Base-by-base conservation (phyloP, 257 asterid species). In the Solanum pennellii region DNA sequence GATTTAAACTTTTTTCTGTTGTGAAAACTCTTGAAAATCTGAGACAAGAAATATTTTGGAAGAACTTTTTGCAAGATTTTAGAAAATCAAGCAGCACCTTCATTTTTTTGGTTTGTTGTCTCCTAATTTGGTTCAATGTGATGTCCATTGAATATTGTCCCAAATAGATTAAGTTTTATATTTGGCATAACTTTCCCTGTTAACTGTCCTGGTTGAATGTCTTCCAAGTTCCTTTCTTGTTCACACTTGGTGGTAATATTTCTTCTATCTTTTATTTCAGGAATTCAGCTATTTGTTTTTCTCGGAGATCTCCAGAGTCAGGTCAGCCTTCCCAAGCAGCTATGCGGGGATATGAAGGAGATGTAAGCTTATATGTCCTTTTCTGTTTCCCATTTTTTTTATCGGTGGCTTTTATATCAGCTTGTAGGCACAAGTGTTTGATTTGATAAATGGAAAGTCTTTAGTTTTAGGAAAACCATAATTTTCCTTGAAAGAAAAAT, bases 261-360 rank as follows among this genome's bases (percentile, higher is more conserved):
- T 80, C 25, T 45, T 79, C 16, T 80, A 65, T 80, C 44, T 29
- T 80, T 80, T 47, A 47, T 80, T 27, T 80, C 85, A 80, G 44
- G 68, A 80, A 47, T 47, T 80, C 15, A n/a, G n/a, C 85, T 47
- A 16, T 45, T 80, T 47, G 29, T 23, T 80, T n/a, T 18, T 80
- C 68, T 25, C 27, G 23, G 42, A 47, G 42, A 8, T 47, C 12
- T 80, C 44, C 68, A 80, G 18, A 18, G 33, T 47, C 85, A 47
- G 68, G 12, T 49, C 18, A 80, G 25, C 85, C 2, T 12, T 29
- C 23, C 42, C 27, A 27, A 80, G 85, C 85, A 80, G 91, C 92
- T 79, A 93, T 93, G 97, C 88, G 89, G 84, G 92, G 91, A 39
- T 93, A 93, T 88, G 93, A 41, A 82, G 87, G 93, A 91, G 91